Evolutionary conservation across 768 basidiomycete genomes (phyloP).

Genomic region (Suillus subalutaceus): DNA sequence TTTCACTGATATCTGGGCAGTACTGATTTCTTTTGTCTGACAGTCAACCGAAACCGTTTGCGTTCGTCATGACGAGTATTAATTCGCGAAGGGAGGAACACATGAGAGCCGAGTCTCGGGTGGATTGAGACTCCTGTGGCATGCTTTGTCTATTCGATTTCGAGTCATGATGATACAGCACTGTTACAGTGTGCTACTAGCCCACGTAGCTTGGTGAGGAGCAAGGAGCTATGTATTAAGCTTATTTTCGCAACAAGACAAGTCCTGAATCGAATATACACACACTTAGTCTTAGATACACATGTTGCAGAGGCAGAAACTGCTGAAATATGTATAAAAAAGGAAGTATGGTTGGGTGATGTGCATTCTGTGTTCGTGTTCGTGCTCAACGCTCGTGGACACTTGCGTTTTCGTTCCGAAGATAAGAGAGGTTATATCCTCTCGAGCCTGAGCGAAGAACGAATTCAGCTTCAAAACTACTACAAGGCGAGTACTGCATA

Average conservation of each 20-base stretch:
- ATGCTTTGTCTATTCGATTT: background rate
- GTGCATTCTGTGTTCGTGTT: background rate
- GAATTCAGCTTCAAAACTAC: background rate
- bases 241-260: conserved; percentile 15
- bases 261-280: conserved; percentile 12
- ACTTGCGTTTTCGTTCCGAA: background rate
- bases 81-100: background rate
- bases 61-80: conserved; percentile 3
- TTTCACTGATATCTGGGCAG: background rate
- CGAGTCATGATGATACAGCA: background rate
- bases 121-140: background rate
- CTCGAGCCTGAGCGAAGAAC: background rate
- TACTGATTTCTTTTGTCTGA: background rate
- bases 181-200: background rate
- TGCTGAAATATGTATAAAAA: conserved; percentile 55
- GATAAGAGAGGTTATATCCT: background rate
- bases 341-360: conserved; percentile 46
- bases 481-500: background rate
- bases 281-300: conserved; percentile 6
- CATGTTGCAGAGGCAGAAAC: conserved; percentile 59
- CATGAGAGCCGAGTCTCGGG: background rate
- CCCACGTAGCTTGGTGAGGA: background rate
- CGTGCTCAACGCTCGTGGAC: background rate
- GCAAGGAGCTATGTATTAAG: conserved; percentile 24
- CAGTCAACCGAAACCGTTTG: conserved; percentile 11